Evolutionary conservation across 2,329 filamentous ascomycete genomes (phyloP).

Genomic region (Dothistroma pini): DNA sequence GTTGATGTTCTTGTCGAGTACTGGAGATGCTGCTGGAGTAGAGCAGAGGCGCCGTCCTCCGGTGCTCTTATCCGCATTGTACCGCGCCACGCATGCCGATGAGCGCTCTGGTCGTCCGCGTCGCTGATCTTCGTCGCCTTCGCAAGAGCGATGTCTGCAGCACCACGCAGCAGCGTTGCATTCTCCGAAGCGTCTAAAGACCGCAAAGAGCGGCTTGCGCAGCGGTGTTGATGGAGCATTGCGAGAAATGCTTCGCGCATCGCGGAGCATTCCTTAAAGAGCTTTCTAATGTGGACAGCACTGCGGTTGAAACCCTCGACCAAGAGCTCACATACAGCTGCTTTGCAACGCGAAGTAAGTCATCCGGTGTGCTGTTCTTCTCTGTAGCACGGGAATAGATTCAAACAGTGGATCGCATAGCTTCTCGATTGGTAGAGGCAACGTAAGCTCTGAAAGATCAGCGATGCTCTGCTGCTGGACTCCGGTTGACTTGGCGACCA

Average conservation of each 20-base stretch:
- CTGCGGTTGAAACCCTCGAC: neutral
- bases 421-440: neutral
- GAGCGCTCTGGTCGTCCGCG: neutral
- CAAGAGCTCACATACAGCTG: neutral
- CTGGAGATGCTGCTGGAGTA: neutral
- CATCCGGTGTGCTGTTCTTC: neutral
- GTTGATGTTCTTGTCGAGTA: neutral
- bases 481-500: neutral
- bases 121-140: neutral
- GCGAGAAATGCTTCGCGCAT: slow-evolving; percentile 1
- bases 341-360: neutral
- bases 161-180: neutral
- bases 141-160: neutral
- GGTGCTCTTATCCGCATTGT: neutral
- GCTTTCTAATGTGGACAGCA: slow-evolving; percentile 6
- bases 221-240: neutral
- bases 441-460: neutral
- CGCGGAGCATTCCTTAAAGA: slow-evolving; percentile 15
- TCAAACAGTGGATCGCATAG: neutral
- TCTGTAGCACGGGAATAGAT: neutral
- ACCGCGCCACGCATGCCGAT: neutral
- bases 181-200: neutral
- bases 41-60: neutral
- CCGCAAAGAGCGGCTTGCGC: neutral
- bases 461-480: neutral